Percentiles rank a stretch among this genome's conserved stretches.
phyloP scores from a whole-genome alignment of 208 protist genomes.

The Leishmania mexicana region DNA sequence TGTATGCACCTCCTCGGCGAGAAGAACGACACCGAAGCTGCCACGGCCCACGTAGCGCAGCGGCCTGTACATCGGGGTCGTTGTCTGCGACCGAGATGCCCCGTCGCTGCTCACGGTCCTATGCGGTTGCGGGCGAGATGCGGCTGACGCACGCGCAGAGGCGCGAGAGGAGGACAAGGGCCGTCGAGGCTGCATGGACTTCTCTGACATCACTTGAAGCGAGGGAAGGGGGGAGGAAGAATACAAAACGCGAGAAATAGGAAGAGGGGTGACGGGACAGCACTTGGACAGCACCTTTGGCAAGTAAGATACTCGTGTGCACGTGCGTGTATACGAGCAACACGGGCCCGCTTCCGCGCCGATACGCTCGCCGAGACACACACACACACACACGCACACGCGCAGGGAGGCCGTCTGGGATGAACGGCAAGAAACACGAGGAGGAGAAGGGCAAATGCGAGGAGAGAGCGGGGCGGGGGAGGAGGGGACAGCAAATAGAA shows the following conservation, averaged over 20 bases:
- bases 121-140: background rate
- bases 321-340: background rate
- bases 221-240: background rate
- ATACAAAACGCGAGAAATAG: background rate
- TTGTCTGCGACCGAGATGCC: background rate
- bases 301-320: background rate
- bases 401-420: background rate
- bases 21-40: slow-evolving; percentile 97
- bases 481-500: too few species aligned
- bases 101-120: background rate
- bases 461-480: too few species aligned
- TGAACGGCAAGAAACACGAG: background rate
- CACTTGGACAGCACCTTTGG: background rate
- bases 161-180: background rate
- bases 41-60: slow-evolving; percentile 91
- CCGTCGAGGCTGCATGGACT: background rate
- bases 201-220: slow-evolving; percentile 5
- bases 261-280: background rate
- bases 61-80: slow-evolving; percentile 30
- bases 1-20: slow-evolving; percentile 82
- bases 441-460: background rate
- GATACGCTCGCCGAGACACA: background rate
- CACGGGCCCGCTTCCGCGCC: background rate
- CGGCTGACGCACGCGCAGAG: background rate
- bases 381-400: background rate